Evolutionary conservation across 2,329 filamentous ascomycete genomes (phyloP).

Genomic region (Bimuria novae-zelandiae): DNA sequence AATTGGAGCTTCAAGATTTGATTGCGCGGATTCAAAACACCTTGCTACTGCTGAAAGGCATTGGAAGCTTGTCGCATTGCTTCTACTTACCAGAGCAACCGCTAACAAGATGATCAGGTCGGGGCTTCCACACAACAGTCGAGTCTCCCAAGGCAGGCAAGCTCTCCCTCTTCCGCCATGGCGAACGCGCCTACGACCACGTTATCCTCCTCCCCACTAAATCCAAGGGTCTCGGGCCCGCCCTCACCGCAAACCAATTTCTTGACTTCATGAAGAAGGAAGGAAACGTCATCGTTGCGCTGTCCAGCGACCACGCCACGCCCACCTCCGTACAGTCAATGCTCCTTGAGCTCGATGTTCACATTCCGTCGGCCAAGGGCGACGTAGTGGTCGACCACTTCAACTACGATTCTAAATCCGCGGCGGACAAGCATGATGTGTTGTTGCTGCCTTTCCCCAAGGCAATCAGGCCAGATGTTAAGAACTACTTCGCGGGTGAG

Average conservation of each 20-base stretch:
- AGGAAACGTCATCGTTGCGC: conserved; percentile 86
- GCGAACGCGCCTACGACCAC: conserved; percentile 89
- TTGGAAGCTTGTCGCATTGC: neutral
- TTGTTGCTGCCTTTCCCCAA: conserved; percentile 74
- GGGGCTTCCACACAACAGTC: conserved; percentile 81
- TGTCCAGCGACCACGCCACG: conserved; percentile 72
- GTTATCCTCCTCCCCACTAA: conserved; percentile 86
- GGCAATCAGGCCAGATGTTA: conserved; percentile 68
- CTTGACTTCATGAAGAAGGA: conserved; percentile 89
- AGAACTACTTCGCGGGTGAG: conserved; percentile 75
- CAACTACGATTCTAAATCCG: conserved; percentile 79
- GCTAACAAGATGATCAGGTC: conserved; percentile 57
- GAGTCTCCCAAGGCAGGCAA: conserved; percentile 60
- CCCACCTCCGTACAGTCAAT: conserved; percentile 76
- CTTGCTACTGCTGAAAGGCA: neutral
- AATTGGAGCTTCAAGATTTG: neutral
- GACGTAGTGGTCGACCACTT: conserved; percentile 93
- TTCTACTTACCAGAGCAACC: neutral
- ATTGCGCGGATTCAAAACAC: too few relatives aligned
- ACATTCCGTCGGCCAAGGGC: conserved; percentile 82
- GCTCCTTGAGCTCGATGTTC: conserved; percentile 86
- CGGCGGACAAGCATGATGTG: conserved; percentile 84
- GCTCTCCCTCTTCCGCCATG: conserved; percentile 82
- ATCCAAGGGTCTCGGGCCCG: conserved; percentile 89
- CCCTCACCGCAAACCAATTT: conserved; percentile 81